Evolutionary conservation across 2,329 filamentous ascomycete species (phyloP).

Genomic region (Paecilomyces niveus): DNA sequence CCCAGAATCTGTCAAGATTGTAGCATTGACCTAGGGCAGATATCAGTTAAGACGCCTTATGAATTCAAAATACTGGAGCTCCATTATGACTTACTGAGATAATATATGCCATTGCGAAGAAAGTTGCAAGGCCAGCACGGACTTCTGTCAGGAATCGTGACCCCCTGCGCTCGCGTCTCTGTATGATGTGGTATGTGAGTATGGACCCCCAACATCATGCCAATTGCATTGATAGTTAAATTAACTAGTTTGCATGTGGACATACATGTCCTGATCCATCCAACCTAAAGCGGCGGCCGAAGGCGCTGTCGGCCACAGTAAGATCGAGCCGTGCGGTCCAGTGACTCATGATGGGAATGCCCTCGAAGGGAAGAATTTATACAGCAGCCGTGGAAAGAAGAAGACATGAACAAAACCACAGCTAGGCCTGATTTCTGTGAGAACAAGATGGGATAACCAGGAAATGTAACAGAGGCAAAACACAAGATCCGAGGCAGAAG

Average conservation of each 20-base stretch:
- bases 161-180: slow-evolving; percentile 65
- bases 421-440: background rate
- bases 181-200: slow-evolving; percentile 9
- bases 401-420: background rate
- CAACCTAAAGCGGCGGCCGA: slow-evolving; percentile 70
- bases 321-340: background rate
- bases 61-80: background rate
- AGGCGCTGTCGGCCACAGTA: slow-evolving; percentile 53
- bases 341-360: background rate
- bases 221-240: slow-evolving; percentile 9
- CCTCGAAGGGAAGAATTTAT: background rate
- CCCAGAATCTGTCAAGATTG: slow-evolving; percentile 63
- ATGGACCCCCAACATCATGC: background rate
- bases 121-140: slow-evolving; percentile 72
- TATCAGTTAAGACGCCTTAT: background rate
- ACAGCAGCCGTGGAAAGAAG: background rate
- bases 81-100: slow-evolving; percentile 56
- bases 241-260: slow-evolving; percentile 14
- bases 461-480: background rate
- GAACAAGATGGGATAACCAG: background rate
- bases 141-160: slow-evolving; percentile 78
- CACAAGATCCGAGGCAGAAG: background rate
- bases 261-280: slow-evolving; percentile 77
- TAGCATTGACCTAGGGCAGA: slow-evolving; percentile 49
- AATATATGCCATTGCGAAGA: slow-evolving; percentile 77